Conservation (phyloP, 2,329 filamentous ascomycete genomes). For the Drechslera avenae region DNA sequence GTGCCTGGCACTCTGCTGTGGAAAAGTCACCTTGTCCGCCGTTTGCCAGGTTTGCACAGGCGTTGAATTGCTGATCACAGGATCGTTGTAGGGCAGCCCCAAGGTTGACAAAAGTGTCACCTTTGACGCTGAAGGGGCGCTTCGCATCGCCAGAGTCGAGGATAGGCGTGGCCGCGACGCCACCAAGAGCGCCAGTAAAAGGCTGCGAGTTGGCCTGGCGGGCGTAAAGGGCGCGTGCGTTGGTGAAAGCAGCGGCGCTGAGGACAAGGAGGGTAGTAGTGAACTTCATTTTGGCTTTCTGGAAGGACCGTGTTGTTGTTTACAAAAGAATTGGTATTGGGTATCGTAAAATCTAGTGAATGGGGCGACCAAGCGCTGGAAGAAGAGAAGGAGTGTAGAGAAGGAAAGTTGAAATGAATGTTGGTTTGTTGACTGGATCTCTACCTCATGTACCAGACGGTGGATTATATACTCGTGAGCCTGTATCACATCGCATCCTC, state of each 20-base stretch:
- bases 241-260: slow-evolving; percentile 21
- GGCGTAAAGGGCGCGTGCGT: slow-evolving; percentile 25
- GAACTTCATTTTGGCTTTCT: slow-evolving; percentile 33
- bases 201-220: slow-evolving; percentile 40
- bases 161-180: slow-evolving; percentile 59
- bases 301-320: background rate
- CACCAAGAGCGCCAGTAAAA: slow-evolving; percentile 58
- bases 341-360: slow-evolving; percentile 12
- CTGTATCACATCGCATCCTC: background rate
- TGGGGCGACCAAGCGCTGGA: slow-evolving; percentile 33
- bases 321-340: background rate
- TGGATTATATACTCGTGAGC: background rate
- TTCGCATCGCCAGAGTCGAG: slow-evolving; percentile 57
- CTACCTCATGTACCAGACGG: background rate
- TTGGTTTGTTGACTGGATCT: slow-evolving; percentile 2
- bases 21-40: slow-evolving; percentile 51
- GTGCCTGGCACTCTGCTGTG: slow-evolving; percentile 60
- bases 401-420: slow-evolving; percentile 8
- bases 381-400: slow-evolving; percentile 16
- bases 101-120: slow-evolving; percentile 58
- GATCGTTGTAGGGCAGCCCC: slow-evolving; percentile 63
- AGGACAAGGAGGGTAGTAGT: slow-evolving; percentile 23
- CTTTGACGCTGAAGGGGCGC: slow-evolving; percentile 42
- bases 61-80: slow-evolving; percentile 68
- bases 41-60: slow-evolving; percentile 64